Percentiles rank a stretch among this genome's conserved stretches.
These are phyloP conservation scores for Amauroascus verrucosus DNA, from an alignment of 2,329 filamentous ascomycete genomes.

Conservation along the genomic window DNA sequence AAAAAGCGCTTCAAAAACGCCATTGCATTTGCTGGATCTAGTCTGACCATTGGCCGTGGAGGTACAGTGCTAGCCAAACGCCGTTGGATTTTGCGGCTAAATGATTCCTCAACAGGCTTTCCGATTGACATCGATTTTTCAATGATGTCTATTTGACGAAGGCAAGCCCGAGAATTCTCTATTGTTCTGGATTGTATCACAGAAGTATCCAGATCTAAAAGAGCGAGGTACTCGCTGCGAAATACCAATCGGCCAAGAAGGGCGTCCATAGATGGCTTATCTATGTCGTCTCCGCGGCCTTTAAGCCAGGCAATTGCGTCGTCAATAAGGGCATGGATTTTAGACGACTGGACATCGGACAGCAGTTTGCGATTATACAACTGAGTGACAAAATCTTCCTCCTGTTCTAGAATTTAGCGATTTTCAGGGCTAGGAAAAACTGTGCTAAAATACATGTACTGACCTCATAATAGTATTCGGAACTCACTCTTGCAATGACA, in stretches of 20 bases:
- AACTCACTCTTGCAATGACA: conserved; percentile 65
- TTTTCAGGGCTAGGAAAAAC: background rate
- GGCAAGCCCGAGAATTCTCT: conserved; percentile 25
- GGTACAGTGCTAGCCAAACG: conserved; percentile 87
- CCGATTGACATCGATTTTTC: conserved; percentile 53
- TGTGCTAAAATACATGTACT: conserved; percentile 18
- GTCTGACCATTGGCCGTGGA: conserved; percentile 74
- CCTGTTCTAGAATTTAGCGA: conserved; percentile 40
- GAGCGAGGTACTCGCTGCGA: conserved; percentile 43
- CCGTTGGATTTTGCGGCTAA: conserved; percentile 84
- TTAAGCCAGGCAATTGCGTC: conserved; percentile 47
- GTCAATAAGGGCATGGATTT: conserved; percentile 47
- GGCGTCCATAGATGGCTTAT: conserved; percentile 40
- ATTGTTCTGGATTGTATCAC: conserved; percentile 25
- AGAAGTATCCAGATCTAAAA: conserved; percentile 31
- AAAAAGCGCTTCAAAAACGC: conserved; percentile 60
- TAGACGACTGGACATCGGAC: conserved; percentile 48
- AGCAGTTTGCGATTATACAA: conserved; percentile 75
- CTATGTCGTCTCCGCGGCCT: conserved; percentile 24
- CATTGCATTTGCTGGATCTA: conserved; percentile 62
- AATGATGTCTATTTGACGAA: conserved; percentile 44
- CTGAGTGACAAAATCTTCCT: conserved; percentile 93
- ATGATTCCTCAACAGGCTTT: conserved; percentile 61
- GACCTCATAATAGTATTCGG: conserved; percentile 87
- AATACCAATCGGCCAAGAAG: conserved; percentile 57